A percentile compares a stretch with the other conserved stretches of the same genome.
These are phyloP conservation scores for Sclerotiophoma versabilis DNA, from an alignment of 2,329 filamentous ascomycete genomes.

Conservation along the genomic window DNA sequence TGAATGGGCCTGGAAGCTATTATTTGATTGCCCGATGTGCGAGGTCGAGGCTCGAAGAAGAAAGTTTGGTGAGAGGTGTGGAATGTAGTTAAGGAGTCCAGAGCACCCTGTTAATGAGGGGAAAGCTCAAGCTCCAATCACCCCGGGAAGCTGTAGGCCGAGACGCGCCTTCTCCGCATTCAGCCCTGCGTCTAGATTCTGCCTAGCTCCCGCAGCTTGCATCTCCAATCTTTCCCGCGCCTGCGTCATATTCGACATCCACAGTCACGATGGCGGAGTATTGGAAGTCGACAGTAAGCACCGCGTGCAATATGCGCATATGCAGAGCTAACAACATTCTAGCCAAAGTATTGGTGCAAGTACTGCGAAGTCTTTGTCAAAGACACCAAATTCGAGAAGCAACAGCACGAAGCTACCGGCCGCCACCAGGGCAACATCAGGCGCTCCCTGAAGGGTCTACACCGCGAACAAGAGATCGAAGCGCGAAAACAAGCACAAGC, in stretches of 20 bases:
- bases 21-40: background rate
- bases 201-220: conserved; percentile 10
- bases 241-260: conserved; percentile 14
- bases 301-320: background rate
- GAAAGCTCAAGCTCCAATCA: conserved; percentile 1
- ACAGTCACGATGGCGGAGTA: conserved; percentile 82
- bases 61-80: conserved; percentile 5
- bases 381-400: conserved; percentile 88
- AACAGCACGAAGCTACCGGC: conserved; percentile 85
- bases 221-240: conserved; percentile 13
- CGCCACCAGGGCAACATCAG: conserved; percentile 88
- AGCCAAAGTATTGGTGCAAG: conserved; percentile 97
- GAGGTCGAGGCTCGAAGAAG: background rate
- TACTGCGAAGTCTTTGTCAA: conserved; percentile 90
- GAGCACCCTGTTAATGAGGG: conserved; percentile 11
- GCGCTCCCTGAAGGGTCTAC: conserved; percentile 86
- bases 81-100: conserved; percentile 7
- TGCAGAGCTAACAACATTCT: conserved; percentile 11
- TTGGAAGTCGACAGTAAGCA: conserved; percentile 87
- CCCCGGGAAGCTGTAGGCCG: conserved; percentile 5
- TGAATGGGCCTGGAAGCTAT: background rate
- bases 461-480: conserved; percentile 81
- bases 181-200: conserved; percentile 8
- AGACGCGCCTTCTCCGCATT: conserved; percentile 13
- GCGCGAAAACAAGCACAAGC: conserved; percentile 83